These are phyloP conservation scores for Cercospora canescens DNA, from an alignment of 2,329 filamentous ascomycete genomes.

Conservation along the genomic window DNA sequence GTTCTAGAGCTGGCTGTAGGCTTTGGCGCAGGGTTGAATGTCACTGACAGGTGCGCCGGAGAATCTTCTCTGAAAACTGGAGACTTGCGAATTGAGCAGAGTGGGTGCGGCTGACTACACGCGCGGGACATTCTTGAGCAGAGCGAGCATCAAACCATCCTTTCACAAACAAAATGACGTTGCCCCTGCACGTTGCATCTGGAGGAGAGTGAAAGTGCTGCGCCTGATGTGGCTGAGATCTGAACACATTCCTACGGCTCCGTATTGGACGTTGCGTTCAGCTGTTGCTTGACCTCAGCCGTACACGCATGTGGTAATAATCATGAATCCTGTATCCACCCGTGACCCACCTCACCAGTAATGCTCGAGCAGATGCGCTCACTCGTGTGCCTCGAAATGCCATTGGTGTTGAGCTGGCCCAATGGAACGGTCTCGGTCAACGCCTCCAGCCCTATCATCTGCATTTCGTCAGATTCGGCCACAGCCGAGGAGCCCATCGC, in stretches of 20 bases:
- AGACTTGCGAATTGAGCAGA: background rate
- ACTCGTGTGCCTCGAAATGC: background rate
- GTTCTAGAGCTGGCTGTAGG: background rate
- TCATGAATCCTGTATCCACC: background rate
- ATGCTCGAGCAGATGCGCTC: background rate
- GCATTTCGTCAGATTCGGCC: background rate
- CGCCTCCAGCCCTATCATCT: background rate
- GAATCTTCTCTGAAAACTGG: no score
- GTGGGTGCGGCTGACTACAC: background rate
- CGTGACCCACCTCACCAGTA: background rate
- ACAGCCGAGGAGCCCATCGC: background rate
- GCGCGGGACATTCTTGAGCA: background rate
- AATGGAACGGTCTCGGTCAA: background rate
- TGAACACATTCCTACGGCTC: background rate
- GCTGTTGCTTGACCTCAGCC: constrained; percentile 5
- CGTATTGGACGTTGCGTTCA: background rate
- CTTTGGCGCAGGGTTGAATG: background rate
- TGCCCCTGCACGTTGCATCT: background rate
- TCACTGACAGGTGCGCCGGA: background rate
- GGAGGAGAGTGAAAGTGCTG: background rate
- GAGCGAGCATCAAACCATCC: background rate
- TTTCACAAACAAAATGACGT: background rate
- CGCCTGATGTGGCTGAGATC: background rate
- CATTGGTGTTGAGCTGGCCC: background rate
- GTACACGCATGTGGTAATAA: background rate